Percentiles rank a stretch among this genome's conserved stretches.
Evolutionary conservation across 257 asterid genomes (phyloP).

Genomic region (Jasminum sambac): DNA sequence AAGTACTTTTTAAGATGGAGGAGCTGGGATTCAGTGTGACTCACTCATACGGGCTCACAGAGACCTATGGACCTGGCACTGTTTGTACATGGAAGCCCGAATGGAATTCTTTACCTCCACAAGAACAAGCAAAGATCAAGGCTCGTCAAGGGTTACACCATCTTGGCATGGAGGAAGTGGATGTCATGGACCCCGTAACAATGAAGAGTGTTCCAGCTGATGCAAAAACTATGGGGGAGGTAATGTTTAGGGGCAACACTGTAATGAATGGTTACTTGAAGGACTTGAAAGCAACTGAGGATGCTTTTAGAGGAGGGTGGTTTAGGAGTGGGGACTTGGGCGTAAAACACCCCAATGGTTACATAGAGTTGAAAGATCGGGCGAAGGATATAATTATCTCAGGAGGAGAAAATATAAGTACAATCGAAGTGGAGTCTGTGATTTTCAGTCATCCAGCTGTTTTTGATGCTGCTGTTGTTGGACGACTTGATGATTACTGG

Average conservation of each 20-base stretch:
- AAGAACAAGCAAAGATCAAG: constrained; percentile 20
- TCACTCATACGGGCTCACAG: constrained; percentile 26
- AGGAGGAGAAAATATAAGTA: constrained; percentile 31
- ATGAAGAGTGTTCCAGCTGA: constrained; percentile 23
- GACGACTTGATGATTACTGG: constrained; percentile 27
- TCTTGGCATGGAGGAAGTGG: constrained; percentile 30
- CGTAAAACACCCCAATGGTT: constrained; percentile 24
- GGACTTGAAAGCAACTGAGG: constrained; percentile 19
- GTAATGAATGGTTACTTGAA: constrained; percentile 29
- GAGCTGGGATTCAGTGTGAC: constrained; percentile 23
- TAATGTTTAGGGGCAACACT: constrained; percentile 26
- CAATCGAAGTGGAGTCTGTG: constrained; percentile 24
- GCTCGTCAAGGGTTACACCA: constrained; percentile 32
- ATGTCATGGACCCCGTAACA: constrained; percentile 24
- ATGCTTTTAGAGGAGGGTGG: constrained; percentile 31
- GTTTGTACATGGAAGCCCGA: constrained; percentile 30
- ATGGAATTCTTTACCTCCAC: constrained; percentile 23
- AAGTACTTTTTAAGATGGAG: constrained; percentile 27
- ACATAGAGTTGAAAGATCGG: constrained; percentile 26
- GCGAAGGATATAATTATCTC: constrained; percentile 27
- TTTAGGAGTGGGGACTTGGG: constrained; percentile 29
- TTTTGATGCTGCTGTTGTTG: constrained; percentile 29
- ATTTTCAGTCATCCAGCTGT: constrained; percentile 27
- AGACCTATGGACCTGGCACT: constrained; percentile 28
- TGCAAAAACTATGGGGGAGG: constrained; percentile 29